phyloP scores from a whole-genome alignment of 495 filamentous ascomycete genomes.

The Talaromyces nanjingensis region DNA sequence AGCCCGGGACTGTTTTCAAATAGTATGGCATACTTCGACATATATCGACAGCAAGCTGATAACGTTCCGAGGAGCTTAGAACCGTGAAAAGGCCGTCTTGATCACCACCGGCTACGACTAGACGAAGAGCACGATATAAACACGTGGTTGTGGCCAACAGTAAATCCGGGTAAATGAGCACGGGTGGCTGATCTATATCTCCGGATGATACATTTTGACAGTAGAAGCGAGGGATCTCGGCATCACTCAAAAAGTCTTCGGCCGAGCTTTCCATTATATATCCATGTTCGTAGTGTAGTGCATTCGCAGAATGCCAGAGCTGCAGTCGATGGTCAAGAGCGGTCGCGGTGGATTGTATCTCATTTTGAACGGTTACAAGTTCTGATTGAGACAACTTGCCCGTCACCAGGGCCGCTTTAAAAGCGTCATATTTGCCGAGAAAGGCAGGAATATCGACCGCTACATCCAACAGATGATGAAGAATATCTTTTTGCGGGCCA shows the following conservation, averaged over 20 bases:
- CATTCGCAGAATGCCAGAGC: constrained; percentile 15
- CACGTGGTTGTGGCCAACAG: constrained; percentile 17
- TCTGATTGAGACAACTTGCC: constrained; percentile 5
- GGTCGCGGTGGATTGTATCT: constrained; percentile 16
- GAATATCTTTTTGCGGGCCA: constrained; percentile 17
- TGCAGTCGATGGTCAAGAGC: constrained; percentile 17
- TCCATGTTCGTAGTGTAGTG: constrained; percentile 14
- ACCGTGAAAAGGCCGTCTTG: constrained; percentile 17
- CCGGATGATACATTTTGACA: constrained; percentile 15
- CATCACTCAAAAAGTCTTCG: neutral
- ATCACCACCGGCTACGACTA: constrained; percentile 15
- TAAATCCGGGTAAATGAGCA: constrained; percentile 18
- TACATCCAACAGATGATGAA: constrained; percentile 20
- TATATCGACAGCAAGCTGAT: constrained; percentile 21
- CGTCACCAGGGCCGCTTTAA: constrained; percentile 7
- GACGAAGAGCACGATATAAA: constrained; percentile 20
- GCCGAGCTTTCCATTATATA: neutral
- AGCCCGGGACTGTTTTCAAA: constrained; percentile 17
- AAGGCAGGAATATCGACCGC: constrained; percentile 22
- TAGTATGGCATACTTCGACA: constrained; percentile 26
- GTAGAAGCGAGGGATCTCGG: constrained; percentile 15
- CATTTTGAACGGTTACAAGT: constrained; percentile 12
- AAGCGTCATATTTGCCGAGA: constrained; percentile 16
- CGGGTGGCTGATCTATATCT: constrained; percentile 8
- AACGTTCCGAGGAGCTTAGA: constrained; percentile 16